Evolutionary conservation across 2,329 filamentous ascomycete species (phyloP), one percentile per base, ranked within the genome.

Genomic region (Gyromitra esculenta): DNA sequence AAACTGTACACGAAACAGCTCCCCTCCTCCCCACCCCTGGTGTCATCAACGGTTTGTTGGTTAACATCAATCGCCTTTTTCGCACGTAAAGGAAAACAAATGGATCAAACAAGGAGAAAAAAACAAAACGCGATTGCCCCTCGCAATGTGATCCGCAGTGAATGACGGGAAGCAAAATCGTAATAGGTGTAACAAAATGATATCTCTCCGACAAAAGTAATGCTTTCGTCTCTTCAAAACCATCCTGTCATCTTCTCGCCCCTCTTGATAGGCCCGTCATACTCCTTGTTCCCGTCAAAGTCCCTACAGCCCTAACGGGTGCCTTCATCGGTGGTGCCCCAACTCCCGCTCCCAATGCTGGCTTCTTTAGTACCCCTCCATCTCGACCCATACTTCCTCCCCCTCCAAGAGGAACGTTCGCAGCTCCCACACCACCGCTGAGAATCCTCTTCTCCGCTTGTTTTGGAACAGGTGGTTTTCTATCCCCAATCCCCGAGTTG

Each of bases 391-490:
- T 21, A 64, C 75, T 67, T n/a, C 68, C 54, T 5, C 75, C 75
- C 13, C 68, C 54, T 5, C 75, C 75, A 15, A 77, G 75, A 3
- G 72, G 71, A 50, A 77, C 75, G 66, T 77, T 77, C 21, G 71
- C 65, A 11, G 72, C 72, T 25, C 72, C 66, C 13, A 69, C 63
- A 37, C 43, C 67, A 35, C 71, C 77, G 48, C 71, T 70, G 31
- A 79, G 43, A 56, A 78, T 59, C 13, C 50, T 78, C 63, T 79
- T 79, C 52, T 79, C 77, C 0, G 69, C 64, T n/a, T 77, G 67
- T 45, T 73, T 67, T 39, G 78, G 75, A 21, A 77, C 37, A 21
- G 77, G 72, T 5, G 76, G 72, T 25, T 78, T 79, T 65, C 73
- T 79, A 56, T 64, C 69, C 39, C 71, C 71, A 45, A 72, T 60